Evolutionary conservation across 768 basidiomycete species (phyloP).

Genomic region (Strobilomyces dryophilus): DNA sequence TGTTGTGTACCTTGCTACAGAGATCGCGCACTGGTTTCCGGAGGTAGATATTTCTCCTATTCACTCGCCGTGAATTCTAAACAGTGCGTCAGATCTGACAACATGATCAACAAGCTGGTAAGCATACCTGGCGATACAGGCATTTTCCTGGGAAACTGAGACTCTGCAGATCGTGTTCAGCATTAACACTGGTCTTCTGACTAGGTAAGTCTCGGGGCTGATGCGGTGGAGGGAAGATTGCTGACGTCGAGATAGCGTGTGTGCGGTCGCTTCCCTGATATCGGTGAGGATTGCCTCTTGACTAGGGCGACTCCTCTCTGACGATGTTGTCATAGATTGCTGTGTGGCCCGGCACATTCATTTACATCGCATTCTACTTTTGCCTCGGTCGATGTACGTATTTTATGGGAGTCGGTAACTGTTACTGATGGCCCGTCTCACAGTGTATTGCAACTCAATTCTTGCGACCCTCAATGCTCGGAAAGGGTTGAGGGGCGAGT

Average conservation of each 20-base stretch:
- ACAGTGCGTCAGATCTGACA: constrained; percentile 37
- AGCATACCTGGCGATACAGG: not conserved
- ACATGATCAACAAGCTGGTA: constrained; percentile 47
- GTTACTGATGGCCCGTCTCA: not conserved
- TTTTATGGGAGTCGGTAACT: not conserved
- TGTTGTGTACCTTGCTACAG: constrained; percentile 45
- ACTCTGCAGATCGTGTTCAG: constrained; percentile 44
- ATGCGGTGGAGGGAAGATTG: no score
- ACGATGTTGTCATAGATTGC: constrained; percentile 37
- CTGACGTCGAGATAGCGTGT: constrained; percentile 33
- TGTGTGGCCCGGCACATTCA: constrained; percentile 48
- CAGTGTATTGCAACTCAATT: constrained; percentile 60
- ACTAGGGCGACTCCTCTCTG: not conserved
- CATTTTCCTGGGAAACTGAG: not conserved
- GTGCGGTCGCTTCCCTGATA: constrained; percentile 54
- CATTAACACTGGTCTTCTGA: constrained; percentile 40
- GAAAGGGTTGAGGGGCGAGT: constrained; percentile 39
- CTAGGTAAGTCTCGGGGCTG: constrained; percentile 13
- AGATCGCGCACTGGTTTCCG: constrained; percentile 51
- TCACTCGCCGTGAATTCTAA: not conserved
- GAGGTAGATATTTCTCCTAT: constrained; percentile 25
- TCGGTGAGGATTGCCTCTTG: constrained; percentile 35
- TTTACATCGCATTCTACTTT: constrained; percentile 64
- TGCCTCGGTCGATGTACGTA: constrained; percentile 57
- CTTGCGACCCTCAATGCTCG: constrained; percentile 59